Evolutionary conservation across 176 grass and related monocot species (phyloP), one percentile per base, ranked within the genome.

Genomic region (Paspalum notatum): DNA sequence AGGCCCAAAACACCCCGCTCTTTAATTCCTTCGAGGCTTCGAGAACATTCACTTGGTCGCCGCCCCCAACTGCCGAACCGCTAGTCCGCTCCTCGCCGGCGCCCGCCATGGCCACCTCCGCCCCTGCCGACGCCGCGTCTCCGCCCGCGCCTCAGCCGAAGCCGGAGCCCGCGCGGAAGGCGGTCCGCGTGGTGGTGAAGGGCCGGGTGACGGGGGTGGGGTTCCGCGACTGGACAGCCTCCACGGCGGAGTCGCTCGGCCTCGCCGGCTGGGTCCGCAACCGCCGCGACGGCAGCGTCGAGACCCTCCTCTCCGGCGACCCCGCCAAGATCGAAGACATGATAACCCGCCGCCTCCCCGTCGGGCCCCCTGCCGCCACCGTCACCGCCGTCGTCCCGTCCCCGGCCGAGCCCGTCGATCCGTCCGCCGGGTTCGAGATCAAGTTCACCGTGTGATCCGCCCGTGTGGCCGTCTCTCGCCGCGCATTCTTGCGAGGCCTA

Each of bases 221-320:
- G 70, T 97, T 92, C 84, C 89, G 91, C 47, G 91, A 92, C 70
- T 97, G 91, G 91, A 94, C 94, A 12, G 82, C 89, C 39, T 79
- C 89, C 47, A 93, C 88, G 58, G 91, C 91, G 22, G 85, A 82
- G 47, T 84, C 92, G 24, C 89, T 97, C 44, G 91, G 82, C 9
- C 87, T 97, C 45, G 84, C 84, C 37, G 91, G 94, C 0, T 97
- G 89, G 94, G 94, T 97, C 66, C 89, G 94, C 27, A 97, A 92
- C 75, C 85, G 89, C 69, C 71, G 94, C 42, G 94, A 94, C 67
- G 91, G 94, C 27, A 83, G 89, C 72, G 91, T 97, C 16, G 91
- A 94, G 89, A 85, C 91, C 17, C 84, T 97, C 44, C 87, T 97
- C 83, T 97, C 89, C 5, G 91, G 94, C 0, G 85, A 91, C 9